Evolutionary conservation across 371 early-diverging fungal genomes (phyloP), one percentile per base, ranked within the genome.

Genomic region (Haplosporangium sp.): DNA sequence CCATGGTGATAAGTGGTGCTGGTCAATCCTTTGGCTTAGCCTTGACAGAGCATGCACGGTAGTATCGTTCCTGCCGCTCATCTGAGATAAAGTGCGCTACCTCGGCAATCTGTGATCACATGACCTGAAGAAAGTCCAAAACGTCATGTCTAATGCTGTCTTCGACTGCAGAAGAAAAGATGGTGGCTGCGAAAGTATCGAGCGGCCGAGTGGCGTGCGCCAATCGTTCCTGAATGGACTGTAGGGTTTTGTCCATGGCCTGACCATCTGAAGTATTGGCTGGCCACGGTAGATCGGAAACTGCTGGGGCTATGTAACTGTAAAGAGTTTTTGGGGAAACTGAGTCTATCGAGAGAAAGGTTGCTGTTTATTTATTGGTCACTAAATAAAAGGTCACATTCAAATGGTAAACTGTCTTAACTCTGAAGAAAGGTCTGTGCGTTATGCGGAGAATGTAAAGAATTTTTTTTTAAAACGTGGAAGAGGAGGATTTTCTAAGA

Each of bases 271-370:
- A 34, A 11, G 59, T 9, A 19, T 38, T 59, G 59, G 7, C 5
- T 15, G 59, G 42, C 59, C 59, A 59, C 7, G 39, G 59, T 4
- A 11, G 39, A 3, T 34, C 8, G 9, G 39, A 59, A 38, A 59
- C 59, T 34, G 59, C 15, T 5, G 59, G 59, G 17, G 59, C 59
- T 11, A 7, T 59, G 59, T 57, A 57, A 11, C 35, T 57, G 57
- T 4, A 57, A 34, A 5, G 37, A 4, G 39, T 59, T 59, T 10
- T 38, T 6, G 13, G 37, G 59, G 11, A 34, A 59, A 59, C 4
- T 7, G 8, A 1, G 3, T 38, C 37, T 7, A 38, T 59, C 59
- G 39, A 59, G 37, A 15, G 38, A 5, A 17, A 59, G 59, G 17
- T 34, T 37, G 38, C 39, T 37, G 1, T 27, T 27, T 27, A 27